phyloP scores from a whole-genome alignment of 2,329 filamentous ascomycete genomes.

The Sclerotinia nivalis region DNA sequence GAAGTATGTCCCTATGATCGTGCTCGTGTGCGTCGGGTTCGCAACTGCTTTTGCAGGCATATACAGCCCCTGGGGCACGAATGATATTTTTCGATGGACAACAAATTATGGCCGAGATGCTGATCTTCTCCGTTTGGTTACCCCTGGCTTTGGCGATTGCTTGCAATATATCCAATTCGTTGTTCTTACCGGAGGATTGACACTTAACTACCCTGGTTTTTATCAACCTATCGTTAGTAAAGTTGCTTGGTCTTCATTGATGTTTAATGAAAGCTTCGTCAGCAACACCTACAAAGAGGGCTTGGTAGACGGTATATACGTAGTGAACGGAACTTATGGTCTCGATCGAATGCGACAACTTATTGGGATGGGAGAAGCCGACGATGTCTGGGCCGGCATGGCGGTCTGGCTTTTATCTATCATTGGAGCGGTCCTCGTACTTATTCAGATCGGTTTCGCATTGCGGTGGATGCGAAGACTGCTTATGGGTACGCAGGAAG shows the following conservation, averaged over 20 bases:
- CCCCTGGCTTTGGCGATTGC: constrained; percentile 94
- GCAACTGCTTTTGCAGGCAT: constrained; percentile 84
- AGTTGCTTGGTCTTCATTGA: constrained; percentile 81
- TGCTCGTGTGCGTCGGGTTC: constrained; percentile 76
- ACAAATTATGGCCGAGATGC: constrained; percentile 95
- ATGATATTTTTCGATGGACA: constrained; percentile 92
- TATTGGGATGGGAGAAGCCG: constrained; percentile 71
- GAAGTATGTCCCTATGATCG: constrained; percentile 72
- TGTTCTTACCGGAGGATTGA: constrained; percentile 81
- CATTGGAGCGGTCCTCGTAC: constrained; percentile 63
- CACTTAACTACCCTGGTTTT: constrained; percentile 87
- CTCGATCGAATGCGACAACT: constrained; percentile 77
- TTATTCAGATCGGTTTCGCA: constrained; percentile 77
- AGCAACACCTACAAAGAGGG: constrained; percentile 65
- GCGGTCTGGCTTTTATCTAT: constrained; percentile 86
- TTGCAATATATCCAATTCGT: constrained; percentile 96
- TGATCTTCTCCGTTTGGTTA: constrained; percentile 87
- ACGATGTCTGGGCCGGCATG: constrained; percentile 93
- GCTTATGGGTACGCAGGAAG: constrained; percentile 71
- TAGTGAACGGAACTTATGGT: constrained; percentile 74
- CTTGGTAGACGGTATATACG: constrained; percentile 83
- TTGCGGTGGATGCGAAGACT: constrained; percentile 74
- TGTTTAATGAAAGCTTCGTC: constrained; percentile 92
- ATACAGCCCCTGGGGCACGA: constrained; percentile 90
- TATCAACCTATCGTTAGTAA: constrained; percentile 91